phyloP scores from a whole-genome alignment of 371 early-diverging fungal species.

The Mortierella sp. region DNA sequence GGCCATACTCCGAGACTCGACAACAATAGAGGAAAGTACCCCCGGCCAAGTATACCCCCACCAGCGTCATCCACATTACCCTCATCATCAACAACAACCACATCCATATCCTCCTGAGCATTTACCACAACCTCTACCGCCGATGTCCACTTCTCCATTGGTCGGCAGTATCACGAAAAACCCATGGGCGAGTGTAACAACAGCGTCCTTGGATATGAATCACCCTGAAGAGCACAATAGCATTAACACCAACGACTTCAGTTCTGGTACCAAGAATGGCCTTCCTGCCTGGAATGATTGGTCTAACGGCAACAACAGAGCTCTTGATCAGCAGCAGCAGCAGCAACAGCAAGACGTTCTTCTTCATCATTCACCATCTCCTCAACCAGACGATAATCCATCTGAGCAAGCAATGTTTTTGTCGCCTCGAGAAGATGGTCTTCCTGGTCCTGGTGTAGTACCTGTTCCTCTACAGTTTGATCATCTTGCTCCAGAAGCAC shows the following conservation, averaged over 20 bases:
- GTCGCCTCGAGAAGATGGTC: no score
- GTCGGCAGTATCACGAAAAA: not conserved
- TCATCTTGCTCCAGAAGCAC: constrained; percentile 57
- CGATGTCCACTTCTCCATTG: not conserved
- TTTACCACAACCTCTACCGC: not conserved
- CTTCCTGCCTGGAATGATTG: no score
- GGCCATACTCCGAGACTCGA: constrained; percentile 11
- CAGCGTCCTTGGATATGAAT: no score
- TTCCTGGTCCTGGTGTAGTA: not conserved
- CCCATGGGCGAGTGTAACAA: constrained; percentile 4
- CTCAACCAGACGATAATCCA: no score
- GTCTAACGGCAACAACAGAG: not conserved
- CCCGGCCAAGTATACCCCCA: constrained; percentile 1
- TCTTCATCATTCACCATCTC: no score
- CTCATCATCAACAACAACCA: not conserved
- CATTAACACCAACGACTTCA: no score
- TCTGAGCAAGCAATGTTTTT: no score
- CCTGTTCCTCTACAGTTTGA: constrained; percentile 59
- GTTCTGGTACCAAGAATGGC: not conserved
- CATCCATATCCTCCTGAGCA: no score
- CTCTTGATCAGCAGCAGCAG: no score
- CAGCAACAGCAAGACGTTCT: no score
- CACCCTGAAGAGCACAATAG: no score
- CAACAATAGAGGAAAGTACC: constrained; percentile 2
- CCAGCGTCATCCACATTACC: not conserved